A percentile compares a stretch with the other conserved stretches of the same genome.
Conservation (phyloP, 768 basidiomycete species). For the Hortiboletus flavorubellus region DNA sequence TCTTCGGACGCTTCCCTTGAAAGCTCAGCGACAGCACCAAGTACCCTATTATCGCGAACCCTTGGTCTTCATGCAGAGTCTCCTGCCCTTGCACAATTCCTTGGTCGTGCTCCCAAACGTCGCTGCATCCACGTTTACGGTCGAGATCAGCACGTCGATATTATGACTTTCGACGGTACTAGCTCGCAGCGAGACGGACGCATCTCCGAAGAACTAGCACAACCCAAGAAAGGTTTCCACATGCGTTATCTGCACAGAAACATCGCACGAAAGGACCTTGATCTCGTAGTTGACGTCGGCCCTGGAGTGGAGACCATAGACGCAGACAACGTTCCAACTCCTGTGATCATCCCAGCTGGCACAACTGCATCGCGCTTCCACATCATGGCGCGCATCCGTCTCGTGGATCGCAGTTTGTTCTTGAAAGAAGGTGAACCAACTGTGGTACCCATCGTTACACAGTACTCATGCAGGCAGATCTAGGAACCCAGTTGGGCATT, state of each 20-base stretch:
- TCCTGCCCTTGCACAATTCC: constrained; percentile 48
- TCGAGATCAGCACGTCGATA: constrained; percentile 34
- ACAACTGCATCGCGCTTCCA: constrained; percentile 41
- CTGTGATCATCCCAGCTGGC: constrained; percentile 10
- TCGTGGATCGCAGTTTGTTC: constrained; percentile 45
- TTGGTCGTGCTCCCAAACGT: constrained; percentile 42
- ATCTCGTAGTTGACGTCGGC: constrained; percentile 22
- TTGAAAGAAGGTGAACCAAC: constrained; percentile 36
- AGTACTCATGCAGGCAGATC: constrained; percentile 29
- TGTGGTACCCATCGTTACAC: not conserved
- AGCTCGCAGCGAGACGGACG: not conserved
- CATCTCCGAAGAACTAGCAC: not conserved
- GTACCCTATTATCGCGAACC: constrained; percentile 43
- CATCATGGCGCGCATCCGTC: constrained; percentile 39
- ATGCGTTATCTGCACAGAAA: constrained; percentile 42
- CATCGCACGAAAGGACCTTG: constrained; percentile 36
- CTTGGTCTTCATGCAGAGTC: constrained; percentile 51
- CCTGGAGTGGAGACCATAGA: not conserved
- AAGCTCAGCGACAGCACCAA: constrained; percentile 17
- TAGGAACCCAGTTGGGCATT: constrained; percentile 23
- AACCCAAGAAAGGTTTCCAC: constrained; percentile 26
- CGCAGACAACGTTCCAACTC: not conserved
- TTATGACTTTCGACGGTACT: constrained; percentile 21
- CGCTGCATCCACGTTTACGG: constrained; percentile 39
- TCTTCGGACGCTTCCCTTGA: constrained; percentile 3